phyloP scores from a whole-genome alignment of 192 early-diverging fungal genomes.

The Coemansia sp. region DNA sequence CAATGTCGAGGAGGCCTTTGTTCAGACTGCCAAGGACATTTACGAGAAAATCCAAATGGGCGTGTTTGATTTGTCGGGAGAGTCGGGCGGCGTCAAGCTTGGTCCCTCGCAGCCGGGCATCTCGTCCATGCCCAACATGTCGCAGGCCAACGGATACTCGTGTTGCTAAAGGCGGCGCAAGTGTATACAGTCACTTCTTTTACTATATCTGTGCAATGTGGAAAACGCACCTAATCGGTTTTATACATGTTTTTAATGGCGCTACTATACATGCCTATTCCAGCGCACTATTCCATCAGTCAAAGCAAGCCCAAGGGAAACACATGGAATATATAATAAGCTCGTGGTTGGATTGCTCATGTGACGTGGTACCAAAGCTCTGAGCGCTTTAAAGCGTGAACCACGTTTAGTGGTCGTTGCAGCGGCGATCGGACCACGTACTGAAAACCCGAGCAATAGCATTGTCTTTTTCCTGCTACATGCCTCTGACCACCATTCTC shows the following conservation, averaged over 20 bases:
- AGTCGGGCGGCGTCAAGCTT: conserved; percentile 59
- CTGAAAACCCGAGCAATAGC: no score
- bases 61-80: conserved; percentile 68
- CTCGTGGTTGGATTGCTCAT: no score
- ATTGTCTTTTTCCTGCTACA: no score
- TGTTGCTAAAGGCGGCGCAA: conserved; percentile 25
- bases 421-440: no score
- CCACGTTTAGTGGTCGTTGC: no score
- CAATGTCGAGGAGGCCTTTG: conserved; percentile 80
- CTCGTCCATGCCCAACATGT: conserved; percentile 55
- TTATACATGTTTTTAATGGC: not conserved
- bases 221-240: not conserved
- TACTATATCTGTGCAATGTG: not conserved
- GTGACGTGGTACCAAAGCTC: no score
- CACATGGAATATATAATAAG: no score
- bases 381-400: no score
- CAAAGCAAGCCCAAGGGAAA: no score
- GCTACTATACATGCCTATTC: no score
- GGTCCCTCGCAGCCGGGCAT: conserved; percentile 59
- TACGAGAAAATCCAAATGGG: conserved; percentile 76
- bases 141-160: conserved; percentile 35
- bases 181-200: not conserved
- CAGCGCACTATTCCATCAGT: no score
- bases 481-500: no score
- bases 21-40: conserved; percentile 74